Conservation (phyloP, 225 moss, liverwort and hornwort genomes). For the Thuidium tamariscinum region DNA sequence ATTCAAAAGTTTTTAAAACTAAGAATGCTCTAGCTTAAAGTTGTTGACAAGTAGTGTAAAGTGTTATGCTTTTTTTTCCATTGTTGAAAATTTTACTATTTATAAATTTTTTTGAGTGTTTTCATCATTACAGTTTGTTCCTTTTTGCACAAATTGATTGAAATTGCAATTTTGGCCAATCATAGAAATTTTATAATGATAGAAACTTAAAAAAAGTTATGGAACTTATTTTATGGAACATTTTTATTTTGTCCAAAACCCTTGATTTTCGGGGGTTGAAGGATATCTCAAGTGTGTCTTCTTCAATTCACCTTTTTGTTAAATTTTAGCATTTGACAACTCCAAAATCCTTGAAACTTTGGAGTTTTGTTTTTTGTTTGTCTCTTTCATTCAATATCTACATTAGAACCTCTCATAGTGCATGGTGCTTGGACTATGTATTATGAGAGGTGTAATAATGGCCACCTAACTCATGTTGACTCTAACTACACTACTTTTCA, state of each 20-base stretch:
- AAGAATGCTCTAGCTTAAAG: too few relatives aligned
- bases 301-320: not conserved
- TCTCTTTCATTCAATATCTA: not conserved
- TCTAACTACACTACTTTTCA: too few relatives aligned
- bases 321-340: not conserved
- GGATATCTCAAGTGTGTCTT: not conserved
- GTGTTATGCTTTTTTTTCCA: not conserved
- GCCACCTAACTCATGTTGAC: too few relatives aligned
- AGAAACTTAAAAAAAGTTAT: not conserved
- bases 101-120: not conserved
- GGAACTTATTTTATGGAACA: not conserved
- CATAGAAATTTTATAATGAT: not conserved
- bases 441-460: too few relatives aligned
- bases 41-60: not conserved
- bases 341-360: not conserved
- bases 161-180: not conserved
- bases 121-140: not conserved
- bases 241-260: not conserved
- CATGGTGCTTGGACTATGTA: too few relatives aligned
- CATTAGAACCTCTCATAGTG: too few relatives aligned
- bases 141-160: not conserved
- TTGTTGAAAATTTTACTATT: not conserved
- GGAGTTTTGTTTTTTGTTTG: not conserved
- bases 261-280: not conserved
- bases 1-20: not conserved